Conservation (phyloP, 2,329 filamentous ascomycete species). For the Cordyceps farinosa region DNA sequence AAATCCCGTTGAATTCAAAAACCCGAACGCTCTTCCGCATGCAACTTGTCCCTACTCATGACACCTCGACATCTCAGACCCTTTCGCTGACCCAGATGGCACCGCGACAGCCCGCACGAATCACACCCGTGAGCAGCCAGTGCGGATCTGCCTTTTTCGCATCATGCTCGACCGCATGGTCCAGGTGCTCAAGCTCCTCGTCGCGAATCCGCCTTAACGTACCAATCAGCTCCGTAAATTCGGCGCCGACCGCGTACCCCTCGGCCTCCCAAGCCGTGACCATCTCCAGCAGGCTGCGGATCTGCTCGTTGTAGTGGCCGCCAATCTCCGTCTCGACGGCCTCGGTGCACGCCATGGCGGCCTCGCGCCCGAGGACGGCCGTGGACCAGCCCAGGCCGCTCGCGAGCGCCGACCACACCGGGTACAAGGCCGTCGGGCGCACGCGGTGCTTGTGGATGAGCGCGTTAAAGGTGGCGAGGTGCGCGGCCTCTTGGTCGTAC, state of each 20-base stretch:
- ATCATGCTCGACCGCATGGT: conserved; percentile 91
- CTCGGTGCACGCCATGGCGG: conserved; percentile 97
- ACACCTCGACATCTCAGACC: conserved; percentile 42
- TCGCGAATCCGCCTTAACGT: conserved; percentile 83
- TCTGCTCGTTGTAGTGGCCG: conserved; percentile 90
- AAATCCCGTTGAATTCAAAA: neutral
- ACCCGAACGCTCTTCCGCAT: neutral
- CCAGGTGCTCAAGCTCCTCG: conserved; percentile 94
- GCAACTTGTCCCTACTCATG: neutral
- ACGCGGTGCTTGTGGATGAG: conserved; percentile 83
- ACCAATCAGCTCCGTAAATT: conserved; percentile 67
- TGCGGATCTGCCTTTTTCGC: conserved; percentile 86
- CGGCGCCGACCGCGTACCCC: conserved; percentile 76
- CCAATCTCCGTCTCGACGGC: conserved; percentile 98
- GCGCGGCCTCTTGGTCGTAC: conserved; percentile 92
- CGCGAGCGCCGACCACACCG: conserved; percentile 79
- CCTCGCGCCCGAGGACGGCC: conserved; percentile 82
- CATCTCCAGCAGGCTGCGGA: conserved; percentile 78
- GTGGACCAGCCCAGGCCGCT: conserved; percentile 85
- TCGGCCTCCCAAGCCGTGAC: conserved; percentile 68
- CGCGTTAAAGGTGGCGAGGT: conserved; percentile 80
- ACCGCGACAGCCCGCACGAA: conserved; percentile 82
- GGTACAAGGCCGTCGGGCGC: conserved; percentile 88
- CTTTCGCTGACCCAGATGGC: conserved; percentile 90
- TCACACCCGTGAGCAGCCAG: conserved; percentile 80